Evolutionary conservation across 179 eudicot genomes (phyloP).

Genomic region (Carnegiea gigantea): DNA sequence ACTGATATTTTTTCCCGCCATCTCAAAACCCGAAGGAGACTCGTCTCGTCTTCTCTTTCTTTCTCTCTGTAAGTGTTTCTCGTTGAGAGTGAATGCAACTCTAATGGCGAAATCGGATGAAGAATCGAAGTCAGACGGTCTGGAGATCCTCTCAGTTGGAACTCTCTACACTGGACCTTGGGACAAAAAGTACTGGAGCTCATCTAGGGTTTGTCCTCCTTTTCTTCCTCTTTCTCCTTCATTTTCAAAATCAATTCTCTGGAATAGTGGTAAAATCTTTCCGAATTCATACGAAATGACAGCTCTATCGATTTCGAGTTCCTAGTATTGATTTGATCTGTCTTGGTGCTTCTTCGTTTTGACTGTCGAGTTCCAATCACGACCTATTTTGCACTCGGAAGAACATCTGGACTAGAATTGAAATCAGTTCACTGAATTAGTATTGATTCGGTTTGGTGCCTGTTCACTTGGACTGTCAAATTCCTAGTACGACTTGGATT

Average conservation of each 20-base stretch:
- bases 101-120: conserved; percentile 26
- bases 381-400: neutral
- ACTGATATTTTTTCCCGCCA: conserved; percentile 27
- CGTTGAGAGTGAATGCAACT: neutral
- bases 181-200: conserved; percentile 99
- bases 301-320: neutral
- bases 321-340: neutral
- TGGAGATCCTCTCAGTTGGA: conserved; percentile 81
- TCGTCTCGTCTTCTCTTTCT: neutral
- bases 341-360: no score
- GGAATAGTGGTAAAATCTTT: neutral
- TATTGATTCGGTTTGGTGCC: neutral
- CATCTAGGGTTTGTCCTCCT: conserved; percentile 76
- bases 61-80: neutral
- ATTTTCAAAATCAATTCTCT: neutral
- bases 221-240: neutral
- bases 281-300: neutral
- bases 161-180: conserved; percentile 59
- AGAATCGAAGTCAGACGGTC: conserved; percentile 44
- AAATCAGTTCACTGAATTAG: neutral
- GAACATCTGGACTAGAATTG: neutral
- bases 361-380: neutral
- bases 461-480: no score
- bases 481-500: no score
- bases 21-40: neutral